phyloP scores from a whole-genome alignment of 352 stramenopile species.

The Globisporangium ultimum region DNA sequence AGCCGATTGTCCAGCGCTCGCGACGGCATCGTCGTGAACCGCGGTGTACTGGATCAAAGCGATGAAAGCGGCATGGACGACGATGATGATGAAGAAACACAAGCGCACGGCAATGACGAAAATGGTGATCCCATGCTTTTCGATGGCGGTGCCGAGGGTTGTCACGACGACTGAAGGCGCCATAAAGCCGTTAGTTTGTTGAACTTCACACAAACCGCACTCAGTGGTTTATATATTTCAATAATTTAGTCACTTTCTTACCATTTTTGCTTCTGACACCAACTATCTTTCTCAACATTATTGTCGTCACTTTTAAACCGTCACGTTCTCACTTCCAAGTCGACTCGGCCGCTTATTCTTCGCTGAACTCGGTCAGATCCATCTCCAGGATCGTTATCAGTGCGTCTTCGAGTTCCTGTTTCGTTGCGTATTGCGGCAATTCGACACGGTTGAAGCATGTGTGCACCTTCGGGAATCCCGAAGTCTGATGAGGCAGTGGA shows the following conservation, averaged over 20 bases:
- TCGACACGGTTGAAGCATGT: constrained; percentile 87
- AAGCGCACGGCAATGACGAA: neutral
- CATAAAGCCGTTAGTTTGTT: too few species aligned
- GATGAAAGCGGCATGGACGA: constrained; percentile 23
- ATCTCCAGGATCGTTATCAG: constrained; percentile 95
- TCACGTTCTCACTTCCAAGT: neutral
- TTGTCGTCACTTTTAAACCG: too few species aligned
- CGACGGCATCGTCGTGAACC: constrained; percentile 23
- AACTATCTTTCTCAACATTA: too few species aligned
- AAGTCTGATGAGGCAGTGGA: constrained; percentile 51
- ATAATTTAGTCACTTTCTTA: too few species aligned
- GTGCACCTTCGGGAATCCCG: constrained; percentile 72
- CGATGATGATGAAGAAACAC: constrained; percentile 11
- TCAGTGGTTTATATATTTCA: too few species aligned
- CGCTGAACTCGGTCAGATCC: constrained; percentile 94
- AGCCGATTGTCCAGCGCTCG: neutral
- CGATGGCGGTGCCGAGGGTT: too few species aligned
- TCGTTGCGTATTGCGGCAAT: constrained; percentile 74
- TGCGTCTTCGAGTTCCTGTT: constrained; percentile 92
- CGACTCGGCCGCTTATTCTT: constrained; percentile 36
- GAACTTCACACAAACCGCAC: too few species aligned
- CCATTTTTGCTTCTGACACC: too few species aligned
- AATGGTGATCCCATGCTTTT: neutral
- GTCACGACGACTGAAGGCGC: too few species aligned
- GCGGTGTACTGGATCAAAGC: constrained; percentile 23